Conservation (phyloP, 2,329 filamentous ascomycete species). For the Aspergillus hortae region DNA sequence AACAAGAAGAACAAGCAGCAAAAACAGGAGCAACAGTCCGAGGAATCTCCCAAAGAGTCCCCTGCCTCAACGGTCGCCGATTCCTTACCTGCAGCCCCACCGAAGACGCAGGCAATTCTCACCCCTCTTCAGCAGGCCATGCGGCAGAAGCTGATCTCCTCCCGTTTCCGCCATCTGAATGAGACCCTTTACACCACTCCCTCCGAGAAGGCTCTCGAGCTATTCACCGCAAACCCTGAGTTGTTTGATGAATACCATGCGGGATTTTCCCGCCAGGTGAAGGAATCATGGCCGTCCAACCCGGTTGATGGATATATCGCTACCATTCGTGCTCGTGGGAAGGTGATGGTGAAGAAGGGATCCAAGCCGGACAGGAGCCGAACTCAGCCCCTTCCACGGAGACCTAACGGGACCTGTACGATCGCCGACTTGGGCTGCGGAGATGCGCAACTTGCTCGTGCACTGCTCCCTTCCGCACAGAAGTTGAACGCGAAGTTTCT, state of each 20-base stretch:
- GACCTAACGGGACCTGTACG: constrained; percentile 63
- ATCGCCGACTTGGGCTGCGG: constrained; percentile 93
- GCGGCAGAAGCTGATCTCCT: constrained; percentile 90
- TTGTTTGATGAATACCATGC: constrained; percentile 97
- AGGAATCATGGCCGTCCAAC: constrained; percentile 88
- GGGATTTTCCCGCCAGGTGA: constrained; percentile 91
- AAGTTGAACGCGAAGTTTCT: constrained; percentile 70
- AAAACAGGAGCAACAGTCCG: constrained; percentile 15
- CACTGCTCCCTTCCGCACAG: constrained; percentile 57
- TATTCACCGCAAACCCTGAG: constrained; percentile 82
- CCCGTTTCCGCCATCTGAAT: constrained; percentile 95
- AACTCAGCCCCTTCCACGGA: constrained; percentile 62
- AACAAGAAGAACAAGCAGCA: constrained; percentile 31
- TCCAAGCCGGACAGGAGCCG: constrained; percentile 30
- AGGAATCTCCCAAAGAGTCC: constrained; percentile 11
- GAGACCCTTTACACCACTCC: constrained; percentile 93
- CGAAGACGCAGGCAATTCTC: constrained; percentile 58
- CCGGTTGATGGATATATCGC: constrained; percentile 83
- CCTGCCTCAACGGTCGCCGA: constrained; percentile 8
- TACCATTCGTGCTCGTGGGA: constrained; percentile 66
- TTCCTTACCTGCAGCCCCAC: constrained; percentile 33
- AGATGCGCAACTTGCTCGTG: constrained; percentile 74
- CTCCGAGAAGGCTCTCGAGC: constrained; percentile 73
- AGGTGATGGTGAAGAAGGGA: constrained; percentile 45
- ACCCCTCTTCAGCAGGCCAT: constrained; percentile 92